Conservation (phyloP, 495 filamentous ascomycete species). For the Lepidopterella palustris region DNA sequence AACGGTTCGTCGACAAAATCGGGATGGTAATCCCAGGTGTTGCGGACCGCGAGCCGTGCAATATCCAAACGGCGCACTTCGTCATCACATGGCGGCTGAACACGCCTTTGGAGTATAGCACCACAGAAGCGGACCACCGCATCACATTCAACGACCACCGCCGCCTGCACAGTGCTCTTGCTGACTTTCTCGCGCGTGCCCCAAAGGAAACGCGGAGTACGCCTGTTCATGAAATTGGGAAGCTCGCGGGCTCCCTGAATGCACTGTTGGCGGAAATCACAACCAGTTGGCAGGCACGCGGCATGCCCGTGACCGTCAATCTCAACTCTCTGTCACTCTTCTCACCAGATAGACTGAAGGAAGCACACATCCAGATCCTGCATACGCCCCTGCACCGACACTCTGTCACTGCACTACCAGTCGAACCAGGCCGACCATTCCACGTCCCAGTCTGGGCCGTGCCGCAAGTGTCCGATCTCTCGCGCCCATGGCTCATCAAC, state of each 20-base stretch:
- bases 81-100: constrained; percentile 17
- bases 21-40: constrained; percentile 21
- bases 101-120: constrained; percentile 19
- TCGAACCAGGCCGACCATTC: neutral
- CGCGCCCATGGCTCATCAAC: constrained; percentile 15
- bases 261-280: constrained; percentile 14
- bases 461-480: neutral
- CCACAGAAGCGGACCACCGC: constrained; percentile 16
- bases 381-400: constrained; percentile 10
- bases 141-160: constrained; percentile 16
- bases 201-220: constrained; percentile 2
- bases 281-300: neutral
- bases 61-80: constrained; percentile 8
- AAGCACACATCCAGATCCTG: constrained; percentile 19
- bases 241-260: neutral
- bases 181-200: constrained; percentile 6
- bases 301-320: constrained; percentile 14
- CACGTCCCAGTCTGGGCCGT: neutral
- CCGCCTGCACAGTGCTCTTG: constrained; percentile 7
- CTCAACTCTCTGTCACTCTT: constrained; percentile 15
- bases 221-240: neutral
- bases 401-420: neutral
- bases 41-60: constrained; percentile 7
- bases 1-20: constrained; percentile 19
- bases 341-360: constrained; percentile 13